Evolutionary conservation across 2,329 filamentous ascomycete genomes (phyloP), one percentile per base, ranked within the genome.

Genomic region (Diplodia corticola): DNA sequence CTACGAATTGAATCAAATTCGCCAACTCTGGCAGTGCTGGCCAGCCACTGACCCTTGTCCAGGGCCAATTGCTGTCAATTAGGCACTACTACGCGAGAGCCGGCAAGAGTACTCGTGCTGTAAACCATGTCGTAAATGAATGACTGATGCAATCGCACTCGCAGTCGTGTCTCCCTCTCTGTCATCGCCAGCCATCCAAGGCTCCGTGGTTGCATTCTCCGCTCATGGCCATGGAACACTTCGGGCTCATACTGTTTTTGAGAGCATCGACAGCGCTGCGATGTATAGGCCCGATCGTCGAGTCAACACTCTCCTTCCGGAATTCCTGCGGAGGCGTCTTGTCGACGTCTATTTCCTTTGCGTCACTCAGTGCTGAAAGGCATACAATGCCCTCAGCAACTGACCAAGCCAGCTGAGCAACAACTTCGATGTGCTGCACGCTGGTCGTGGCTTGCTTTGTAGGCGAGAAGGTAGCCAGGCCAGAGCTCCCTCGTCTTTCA

Each of bases 381-480:
- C 53, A 40, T 22, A 22, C 7, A 6, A 35, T 15, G 12, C 20
- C 10, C 5, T 46, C 13, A 5, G 9, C 15, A 10, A 33, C 28
- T 0, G 44, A 24, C 5, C n/a, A 20, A 22, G 26, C 10, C 10
- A 37, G 50, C 35, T 64, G 35, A 1, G 37, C 50, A 22, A 10
- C 13, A n/a, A 24, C 63, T 24, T 64, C 63, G 35, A 64, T 22
- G 26, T 55, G 63, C 17, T 65, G 63, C 13, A 65, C 44, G 40
- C 63, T 65, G 13, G 51, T 65, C 7, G 63, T 65, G 7, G 63
- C 63, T 50, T 55, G 51, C 7, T 51, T 54, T n/a, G 50, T 40
- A 33, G 63, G 63, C 6, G 63, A 65, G 20, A 57, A 65, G 9
- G 51, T 46, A 15, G 26, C 26, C 26, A 65, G 37, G 26, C 63